Conservation (phyloP, 371 early-diverging fungal species). For the Encephalitozoon cuniculi region DNA sequence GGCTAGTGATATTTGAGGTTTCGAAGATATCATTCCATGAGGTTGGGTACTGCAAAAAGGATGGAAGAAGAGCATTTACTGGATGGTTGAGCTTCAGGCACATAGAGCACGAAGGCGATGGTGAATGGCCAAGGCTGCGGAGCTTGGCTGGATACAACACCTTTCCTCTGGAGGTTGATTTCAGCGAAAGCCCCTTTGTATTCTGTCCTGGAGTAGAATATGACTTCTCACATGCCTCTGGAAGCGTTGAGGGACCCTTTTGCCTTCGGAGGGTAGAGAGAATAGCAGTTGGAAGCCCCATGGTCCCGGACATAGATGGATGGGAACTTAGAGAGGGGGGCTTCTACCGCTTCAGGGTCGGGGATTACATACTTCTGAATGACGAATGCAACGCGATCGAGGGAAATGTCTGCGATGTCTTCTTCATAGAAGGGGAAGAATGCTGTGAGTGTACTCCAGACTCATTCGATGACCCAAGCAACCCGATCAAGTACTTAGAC, state of each 20-base stretch:
- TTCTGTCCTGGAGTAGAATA: constrained; percentile 9
- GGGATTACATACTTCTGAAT: constrained; percentile 48
- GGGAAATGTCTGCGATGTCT: constrained; percentile 10
- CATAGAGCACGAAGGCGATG: neutral
- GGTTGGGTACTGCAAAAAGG: constrained; percentile 41
- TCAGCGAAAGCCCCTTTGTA: neutral
- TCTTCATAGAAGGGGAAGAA: constrained; percentile 9
- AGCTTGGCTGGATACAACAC: neutral
- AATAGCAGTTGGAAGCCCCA: neutral
- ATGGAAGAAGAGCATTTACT: constrained; percentile 56
- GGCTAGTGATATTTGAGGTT: constrained; percentile 61
- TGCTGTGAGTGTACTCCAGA: neutral
- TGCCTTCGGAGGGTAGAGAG: constrained; percentile 7
- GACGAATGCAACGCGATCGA: constrained; percentile 40
- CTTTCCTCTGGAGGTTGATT: constrained; percentile 16
- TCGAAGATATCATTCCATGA: constrained; percentile 59
- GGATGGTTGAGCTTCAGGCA: constrained; percentile 56
- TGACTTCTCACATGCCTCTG: neutral
- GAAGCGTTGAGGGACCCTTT: constrained; percentile 29
- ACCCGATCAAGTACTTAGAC: constrained; percentile 13
- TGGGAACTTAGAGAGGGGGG: constrained; percentile 10
- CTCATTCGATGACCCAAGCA: neutral
- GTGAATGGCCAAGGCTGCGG: neutral
- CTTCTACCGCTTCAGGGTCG: neutral
- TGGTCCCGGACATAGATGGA: constrained; percentile 19